A percentile compares a stretch with the other conserved stretches of the same genome.
Conservation (phyloP, 2,329 filamentous ascomycete genomes). For the Onygenales sp. region DNA sequence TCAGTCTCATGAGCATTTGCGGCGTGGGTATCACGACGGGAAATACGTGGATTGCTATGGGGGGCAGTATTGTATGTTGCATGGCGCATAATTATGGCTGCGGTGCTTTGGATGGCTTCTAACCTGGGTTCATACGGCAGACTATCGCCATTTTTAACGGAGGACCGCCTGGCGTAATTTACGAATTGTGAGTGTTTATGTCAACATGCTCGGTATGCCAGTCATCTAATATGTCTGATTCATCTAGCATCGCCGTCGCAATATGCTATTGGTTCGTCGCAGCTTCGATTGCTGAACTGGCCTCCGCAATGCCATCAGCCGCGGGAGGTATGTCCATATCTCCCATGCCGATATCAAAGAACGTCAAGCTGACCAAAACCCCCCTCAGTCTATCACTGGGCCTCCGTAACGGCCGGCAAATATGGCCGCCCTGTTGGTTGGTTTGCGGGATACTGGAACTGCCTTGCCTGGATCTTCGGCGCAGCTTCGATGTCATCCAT, state of each 20-base stretch:
- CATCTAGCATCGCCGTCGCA: slow-evolving; percentile 31
- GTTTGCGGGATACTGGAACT: slow-evolving; percentile 38
- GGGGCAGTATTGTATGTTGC: slow-evolving; percentile 49
- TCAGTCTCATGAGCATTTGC: slow-evolving; percentile 50
- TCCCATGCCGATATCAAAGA: not conserved
- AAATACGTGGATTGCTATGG: slow-evolving; percentile 56
- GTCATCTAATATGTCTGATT: slow-evolving; percentile 9
- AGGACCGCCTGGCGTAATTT: slow-evolving; percentile 52
- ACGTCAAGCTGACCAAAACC: not conserved
- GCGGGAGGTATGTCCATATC: slow-evolving; percentile 34
- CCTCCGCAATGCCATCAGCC: slow-evolving; percentile 52
- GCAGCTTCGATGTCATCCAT: slow-evolving; percentile 51
- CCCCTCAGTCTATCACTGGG: slow-evolving; percentile 49
- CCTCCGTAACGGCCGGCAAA: slow-evolving; percentile 47
- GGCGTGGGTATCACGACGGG: slow-evolving; percentile 54
- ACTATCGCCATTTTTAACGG: slow-evolving; percentile 51
- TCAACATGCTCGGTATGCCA: not conserved
- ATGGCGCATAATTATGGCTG: slow-evolving; percentile 13
- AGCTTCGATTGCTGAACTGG: slow-evolving; percentile 51
- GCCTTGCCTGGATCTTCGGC: slow-evolving; percentile 50
- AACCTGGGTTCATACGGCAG: slow-evolving; percentile 16
- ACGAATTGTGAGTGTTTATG: slow-evolving; percentile 42
- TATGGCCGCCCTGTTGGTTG: slow-evolving; percentile 44
- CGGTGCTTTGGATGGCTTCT: not conserved
- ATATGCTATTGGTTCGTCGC: slow-evolving; percentile 51